phyloP scores from a whole-genome alignment of 2,329 filamentous ascomycete genomes.

The Gnomoniopsis sp. region DNA sequence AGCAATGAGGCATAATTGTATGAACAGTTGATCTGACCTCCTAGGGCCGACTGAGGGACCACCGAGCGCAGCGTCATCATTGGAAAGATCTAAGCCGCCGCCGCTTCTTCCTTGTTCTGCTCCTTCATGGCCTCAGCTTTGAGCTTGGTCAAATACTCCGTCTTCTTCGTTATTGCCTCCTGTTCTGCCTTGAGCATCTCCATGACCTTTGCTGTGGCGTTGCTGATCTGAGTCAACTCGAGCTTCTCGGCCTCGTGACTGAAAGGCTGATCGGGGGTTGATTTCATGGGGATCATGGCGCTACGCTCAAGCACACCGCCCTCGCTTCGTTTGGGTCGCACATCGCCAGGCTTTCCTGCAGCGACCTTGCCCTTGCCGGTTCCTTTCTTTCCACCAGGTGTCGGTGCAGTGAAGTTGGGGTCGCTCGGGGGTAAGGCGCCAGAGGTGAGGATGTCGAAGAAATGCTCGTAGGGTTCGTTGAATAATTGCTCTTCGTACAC shows the following conservation, averaged over 20 bases:
- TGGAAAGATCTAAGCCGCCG: not conserved
- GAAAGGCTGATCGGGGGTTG: slow-evolving; percentile 67
- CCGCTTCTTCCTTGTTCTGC: slow-evolving; percentile 36
- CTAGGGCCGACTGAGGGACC: not conserved
- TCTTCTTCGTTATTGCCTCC: slow-evolving; percentile 45
- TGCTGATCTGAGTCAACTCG: slow-evolving; percentile 58
- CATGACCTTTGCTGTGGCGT: slow-evolving; percentile 62
- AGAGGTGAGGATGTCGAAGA: slow-evolving; percentile 81
- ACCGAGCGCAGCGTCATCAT: not conserved
- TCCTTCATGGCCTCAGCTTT: slow-evolving; percentile 50
- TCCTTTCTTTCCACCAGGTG: slow-evolving; percentile 41
- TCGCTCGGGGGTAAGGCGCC: slow-evolving; percentile 53
- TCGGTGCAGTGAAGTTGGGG: not conserved
- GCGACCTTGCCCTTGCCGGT: slow-evolving; percentile 56
- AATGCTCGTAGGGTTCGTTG: slow-evolving; percentile 91
- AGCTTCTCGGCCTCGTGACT: slow-evolving; percentile 66
- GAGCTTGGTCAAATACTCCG: slow-evolving; percentile 61
- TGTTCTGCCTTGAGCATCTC: slow-evolving; percentile 58
- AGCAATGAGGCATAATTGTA: too few relatives aligned
- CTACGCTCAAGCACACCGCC: slow-evolving; percentile 62
- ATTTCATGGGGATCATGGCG: slow-evolving; percentile 69
- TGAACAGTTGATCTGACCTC: too few relatives aligned
- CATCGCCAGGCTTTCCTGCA: slow-evolving; percentile 33
- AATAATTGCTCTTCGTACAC: slow-evolving; percentile 93
- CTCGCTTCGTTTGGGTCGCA: slow-evolving; percentile 33